Evolutionary conservation across 805 yeast genomes (phyloP), one percentile per base, ranked within the genome.

Genomic region (Phaffomyces thermotolerans): DNA sequence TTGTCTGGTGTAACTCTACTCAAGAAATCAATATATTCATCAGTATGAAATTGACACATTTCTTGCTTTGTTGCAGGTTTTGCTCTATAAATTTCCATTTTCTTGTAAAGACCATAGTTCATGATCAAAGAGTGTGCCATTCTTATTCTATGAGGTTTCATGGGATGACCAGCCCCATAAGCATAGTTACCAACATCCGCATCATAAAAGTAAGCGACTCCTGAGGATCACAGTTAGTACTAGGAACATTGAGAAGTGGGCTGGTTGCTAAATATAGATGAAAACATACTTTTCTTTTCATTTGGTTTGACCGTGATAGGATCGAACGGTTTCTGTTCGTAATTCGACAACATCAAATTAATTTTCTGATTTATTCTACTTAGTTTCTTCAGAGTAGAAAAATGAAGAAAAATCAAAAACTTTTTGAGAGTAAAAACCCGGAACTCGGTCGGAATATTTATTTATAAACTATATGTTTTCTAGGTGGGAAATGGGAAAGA

Each of bases 131-230:
- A 96, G 65, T 91, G 97, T 0, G 99, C 91, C 37, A 91, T 73
- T 90, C 89, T 83, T 49, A 93, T 69, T 51, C 99, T 69, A 63
- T 90, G 87, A 14, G 99, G 99, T 62, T 91, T 91, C 99, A 91
- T 91, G n/a, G 99, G 99, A 64, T 91, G 99, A 47, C 80, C 76
- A 2, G 86, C 84, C 15, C 99, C 99, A 62, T 86, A 90, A 37
- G 97, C 95, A 66, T 91, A 91, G 68, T 93, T 93, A 31, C 98
- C 98, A 39, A 93, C 96, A 62, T 91, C 99, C 25, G 96, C 71
- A 63, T 83, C 91, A 58, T 83, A 83, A 62, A 84, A 84, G 59
- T 84, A 84, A 0, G 93, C 91, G 27, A 84, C 89, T 38, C 60
- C 60, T 56, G 13, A 27, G 18, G 18, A 10, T 9, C 34, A 4